Evolutionary conservation across 305 asterid species (phyloP).

Genomic region (Salvia sclarea): DNA sequence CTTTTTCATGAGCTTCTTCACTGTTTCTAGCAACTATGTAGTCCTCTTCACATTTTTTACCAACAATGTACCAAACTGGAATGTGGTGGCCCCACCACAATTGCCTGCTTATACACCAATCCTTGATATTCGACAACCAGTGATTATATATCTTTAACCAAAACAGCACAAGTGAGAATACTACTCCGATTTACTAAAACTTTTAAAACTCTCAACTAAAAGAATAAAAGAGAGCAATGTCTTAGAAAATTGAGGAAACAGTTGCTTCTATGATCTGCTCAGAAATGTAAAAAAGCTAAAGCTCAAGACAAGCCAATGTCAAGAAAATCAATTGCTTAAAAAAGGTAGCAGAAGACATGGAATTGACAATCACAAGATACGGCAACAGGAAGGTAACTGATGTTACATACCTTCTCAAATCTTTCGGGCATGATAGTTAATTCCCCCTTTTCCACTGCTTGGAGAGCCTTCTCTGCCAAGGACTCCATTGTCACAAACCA

Average conservation of each 20-base stretch:
- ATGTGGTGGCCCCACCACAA: constrained; percentile 99
- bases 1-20: constrained; percentile 84
- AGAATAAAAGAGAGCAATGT: background rate
- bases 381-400: constrained; percentile 9
- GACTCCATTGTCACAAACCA: constrained; percentile 99
- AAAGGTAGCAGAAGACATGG: constrained; percentile 10
- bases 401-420: constrained; percentile 77
- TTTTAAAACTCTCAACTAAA: constrained; percentile 1
- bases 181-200: constrained; percentile 21
- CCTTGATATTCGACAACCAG: constrained; percentile 97
- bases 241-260: background rate
- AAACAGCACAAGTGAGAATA: constrained; percentile 34
- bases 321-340: constrained; percentile 16
- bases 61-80: constrained; percentile 95
- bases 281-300: constrained; percentile 13
- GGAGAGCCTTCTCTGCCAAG: constrained; percentile 92
- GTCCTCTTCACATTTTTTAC: constrained; percentile 84
- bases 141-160: constrained; percentile 83
- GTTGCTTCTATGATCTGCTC: constrained; percentile 18
- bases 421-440: constrained; percentile 88
- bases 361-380: constrained; percentile 19
- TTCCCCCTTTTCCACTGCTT: constrained; percentile 85
- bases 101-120: constrained; percentile 99
- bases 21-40: constrained; percentile 85
- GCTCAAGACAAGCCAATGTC: constrained; percentile 17